A percentile compares a stretch with the other conserved stretches of the same genome.
Evolutionary conservation across 2,329 filamentous ascomycete genomes (phyloP).

Genomic region (Phialocephala sp.): DNA sequence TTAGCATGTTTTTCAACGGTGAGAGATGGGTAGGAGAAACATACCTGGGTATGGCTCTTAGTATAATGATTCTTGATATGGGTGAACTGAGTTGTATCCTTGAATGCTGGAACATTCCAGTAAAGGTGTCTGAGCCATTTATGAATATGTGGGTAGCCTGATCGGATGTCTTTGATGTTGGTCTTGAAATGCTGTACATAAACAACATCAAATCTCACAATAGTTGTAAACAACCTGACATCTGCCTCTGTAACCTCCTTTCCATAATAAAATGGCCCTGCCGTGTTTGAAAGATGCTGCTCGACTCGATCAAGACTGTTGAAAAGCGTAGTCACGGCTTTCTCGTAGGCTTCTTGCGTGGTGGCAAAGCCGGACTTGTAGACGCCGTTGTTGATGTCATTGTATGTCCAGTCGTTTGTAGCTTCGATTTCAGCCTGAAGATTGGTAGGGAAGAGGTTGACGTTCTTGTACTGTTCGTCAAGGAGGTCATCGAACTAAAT

Average conservation of each 20-base stretch:
- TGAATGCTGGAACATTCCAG: slow-evolving; percentile 70
- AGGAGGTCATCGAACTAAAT: slow-evolving; percentile 77
- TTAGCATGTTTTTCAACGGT: slow-evolving; percentile 36
- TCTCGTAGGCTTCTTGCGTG: slow-evolving; percentile 81
- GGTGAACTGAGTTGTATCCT: slow-evolving; percentile 44
- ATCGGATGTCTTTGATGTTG: slow-evolving; percentile 53
- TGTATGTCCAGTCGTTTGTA: slow-evolving; percentile 81
- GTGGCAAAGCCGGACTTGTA: slow-evolving; percentile 85
- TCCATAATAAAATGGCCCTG: slow-evolving; percentile 78
- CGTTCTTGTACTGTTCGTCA: slow-evolving; percentile 59
- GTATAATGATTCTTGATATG: slow-evolving; percentile 88
- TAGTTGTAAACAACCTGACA: slow-evolving; percentile 71
- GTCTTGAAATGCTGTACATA: slow-evolving; percentile 89
- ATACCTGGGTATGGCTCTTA: slow-evolving; percentile 67
- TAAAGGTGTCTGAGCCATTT: slow-evolving; percentile 70
- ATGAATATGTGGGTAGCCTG: slow-evolving; percentile 66
- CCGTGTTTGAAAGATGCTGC: slow-evolving; percentile 60
- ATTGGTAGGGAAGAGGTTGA: slow-evolving; percentile 71
- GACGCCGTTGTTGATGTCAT: slow-evolving; percentile 72
- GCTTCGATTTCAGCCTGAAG: slow-evolving; percentile 74
- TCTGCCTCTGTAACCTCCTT: slow-evolving; percentile 79
- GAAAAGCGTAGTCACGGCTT: slow-evolving; percentile 74
- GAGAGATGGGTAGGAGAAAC: slow-evolving; percentile 14
- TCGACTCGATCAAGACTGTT: slow-evolving; percentile 78
- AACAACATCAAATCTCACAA: slow-evolving; percentile 69